Percentiles rank a stretch among this genome's conserved stretches.
Conservation (phyloP, 2,329 filamentous ascomycete genomes). For the Fusarium udum region DNA sequence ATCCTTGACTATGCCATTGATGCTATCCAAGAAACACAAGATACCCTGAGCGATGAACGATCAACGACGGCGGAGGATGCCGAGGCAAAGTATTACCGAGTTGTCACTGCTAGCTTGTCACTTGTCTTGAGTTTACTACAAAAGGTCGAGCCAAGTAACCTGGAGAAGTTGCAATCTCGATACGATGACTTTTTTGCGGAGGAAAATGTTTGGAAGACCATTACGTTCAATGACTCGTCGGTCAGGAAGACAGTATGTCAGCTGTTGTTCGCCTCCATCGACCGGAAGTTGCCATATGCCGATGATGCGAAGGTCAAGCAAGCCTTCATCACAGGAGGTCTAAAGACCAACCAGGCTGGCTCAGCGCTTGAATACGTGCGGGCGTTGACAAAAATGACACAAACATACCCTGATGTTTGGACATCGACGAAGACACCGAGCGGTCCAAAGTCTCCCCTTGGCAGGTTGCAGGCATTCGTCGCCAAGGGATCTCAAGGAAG, state of each 20-base stretch:
- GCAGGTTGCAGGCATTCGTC: constrained; percentile 75
- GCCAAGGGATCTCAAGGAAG: constrained; percentile 87
- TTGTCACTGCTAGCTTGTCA: constrained; percentile 66
- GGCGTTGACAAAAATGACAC: constrained; percentile 73
- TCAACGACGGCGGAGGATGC: constrained; percentile 86
- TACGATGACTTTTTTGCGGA: constrained; percentile 75
- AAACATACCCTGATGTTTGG: constrained; percentile 76
- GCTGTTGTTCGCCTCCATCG: constrained; percentile 60
- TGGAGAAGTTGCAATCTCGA: constrained; percentile 66
- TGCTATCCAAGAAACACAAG: constrained; percentile 80
- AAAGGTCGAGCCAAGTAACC: constrained; percentile 59
- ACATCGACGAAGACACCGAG: constrained; percentile 57
- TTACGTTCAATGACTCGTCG: constrained; percentile 68
- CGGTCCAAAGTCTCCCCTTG: constrained; percentile 63
- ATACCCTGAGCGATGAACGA: constrained; percentile 89
- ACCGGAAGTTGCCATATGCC: constrained; percentile 58
- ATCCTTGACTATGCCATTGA: constrained; percentile 85
- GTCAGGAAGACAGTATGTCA: constrained; percentile 63
- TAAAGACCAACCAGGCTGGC: constrained; percentile 76
- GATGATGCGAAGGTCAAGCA: constrained; percentile 63
- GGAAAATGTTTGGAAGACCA: constrained; percentile 72
- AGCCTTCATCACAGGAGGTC: constrained; percentile 75
- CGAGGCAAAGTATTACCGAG: constrained; percentile 84
- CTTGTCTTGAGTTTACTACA: constrained; percentile 64
- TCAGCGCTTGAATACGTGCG: constrained; percentile 78